Conservation (phyloP, 192 early-diverging fungal genomes). For the Linderina pennispora region DNA sequence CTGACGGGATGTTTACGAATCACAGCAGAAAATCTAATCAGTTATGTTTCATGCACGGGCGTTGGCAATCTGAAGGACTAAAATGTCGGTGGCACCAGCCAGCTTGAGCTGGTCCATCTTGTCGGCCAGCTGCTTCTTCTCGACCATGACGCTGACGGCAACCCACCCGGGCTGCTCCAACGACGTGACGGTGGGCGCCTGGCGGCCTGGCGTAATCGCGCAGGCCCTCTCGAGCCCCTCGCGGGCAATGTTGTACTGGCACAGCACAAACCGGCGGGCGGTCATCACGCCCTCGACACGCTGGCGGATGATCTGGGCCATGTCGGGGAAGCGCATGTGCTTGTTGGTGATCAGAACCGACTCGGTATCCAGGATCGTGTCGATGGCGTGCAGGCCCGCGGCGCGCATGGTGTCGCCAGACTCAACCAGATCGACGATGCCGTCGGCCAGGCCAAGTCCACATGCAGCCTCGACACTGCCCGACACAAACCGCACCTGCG, state of each 20-base stretch:
- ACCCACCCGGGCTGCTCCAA: slow-evolving; percentile 87
- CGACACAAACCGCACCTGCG: slow-evolving; percentile 79
- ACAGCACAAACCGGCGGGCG: slow-evolving; percentile 81
- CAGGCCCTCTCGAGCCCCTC: slow-evolving; percentile 56
- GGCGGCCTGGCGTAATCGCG: slow-evolving; percentile 85
- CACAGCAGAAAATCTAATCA: too few relatives aligned
- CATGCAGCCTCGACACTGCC: slow-evolving; percentile 97
- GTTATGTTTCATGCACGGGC: too few relatives aligned
- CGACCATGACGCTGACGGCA: slow-evolving; percentile 86
- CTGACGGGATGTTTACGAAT: too few relatives aligned
- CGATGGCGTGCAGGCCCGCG: slow-evolving; percentile 89
- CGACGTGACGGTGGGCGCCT: slow-evolving; percentile 81
- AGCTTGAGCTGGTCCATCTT: slow-evolving; percentile 87
- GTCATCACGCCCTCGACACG: slow-evolving; percentile 89
- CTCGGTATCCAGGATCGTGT: slow-evolving; percentile 75
- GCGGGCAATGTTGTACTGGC: slow-evolving; percentile 85
- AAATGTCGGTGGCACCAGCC: slow-evolving; percentile 86
- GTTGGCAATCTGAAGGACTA: slow-evolving; percentile 76
- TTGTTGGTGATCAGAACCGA: slow-evolving; percentile 88
- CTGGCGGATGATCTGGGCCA: slow-evolving; percentile 72
- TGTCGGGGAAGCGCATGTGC: slow-evolving; percentile 60
- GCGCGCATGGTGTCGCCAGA: slow-evolving; percentile 99
- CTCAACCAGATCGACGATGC: slow-evolving; percentile 78
- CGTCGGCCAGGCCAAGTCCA: slow-evolving; percentile 93
- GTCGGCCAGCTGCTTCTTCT: slow-evolving; percentile 66